Evolutionary conservation across 2,329 filamentous ascomycete species (phyloP).

Genomic region (Scedosporium dehoogii): DNA sequence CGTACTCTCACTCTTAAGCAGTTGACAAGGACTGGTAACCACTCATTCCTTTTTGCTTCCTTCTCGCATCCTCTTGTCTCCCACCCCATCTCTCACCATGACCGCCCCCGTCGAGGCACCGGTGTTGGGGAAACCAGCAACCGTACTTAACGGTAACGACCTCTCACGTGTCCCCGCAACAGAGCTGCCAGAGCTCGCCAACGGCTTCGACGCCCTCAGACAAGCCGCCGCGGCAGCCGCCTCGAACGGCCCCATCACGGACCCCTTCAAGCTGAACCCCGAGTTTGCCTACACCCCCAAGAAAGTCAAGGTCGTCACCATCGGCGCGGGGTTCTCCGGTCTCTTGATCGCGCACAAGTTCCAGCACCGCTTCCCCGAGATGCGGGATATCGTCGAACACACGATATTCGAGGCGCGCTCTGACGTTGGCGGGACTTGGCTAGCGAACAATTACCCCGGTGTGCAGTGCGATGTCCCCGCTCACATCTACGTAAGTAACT

Average conservation of each 20-base stretch:
- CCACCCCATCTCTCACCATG: slow-evolving; percentile 4
- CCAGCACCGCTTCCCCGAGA: slow-evolving; percentile 55
- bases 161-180: slow-evolving; percentile 2
- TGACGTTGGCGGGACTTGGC: slow-evolving; percentile 49
- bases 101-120: slow-evolving; percentile 8
- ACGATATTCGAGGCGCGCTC: slow-evolving; percentile 59
- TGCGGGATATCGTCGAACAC: slow-evolving; percentile 37
- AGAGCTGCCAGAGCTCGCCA: slow-evolving; percentile 6
- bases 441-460: slow-evolving; percentile 51
- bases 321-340: slow-evolving; percentile 26
- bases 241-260: slow-evolving; percentile 8
- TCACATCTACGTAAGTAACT: slow-evolving; percentile 43
- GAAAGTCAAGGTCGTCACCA: slow-evolving; percentile 23
- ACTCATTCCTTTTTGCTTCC: not conserved
- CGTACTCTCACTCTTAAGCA: not conserved
- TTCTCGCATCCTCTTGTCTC: not conserved
- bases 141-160: not conserved
- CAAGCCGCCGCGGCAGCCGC: not conserved
- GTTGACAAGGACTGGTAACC: no score
- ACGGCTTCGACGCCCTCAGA: not conserved
- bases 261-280: slow-evolving; percentile 18
- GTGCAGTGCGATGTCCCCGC: slow-evolving; percentile 60
- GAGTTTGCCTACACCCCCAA: slow-evolving; percentile 18
- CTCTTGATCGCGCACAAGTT: slow-evolving; percentile 50
- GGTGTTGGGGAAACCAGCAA: not conserved